These are phyloP conservation scores for Metschnikowia bowlesiae DNA, from an alignment of 805 yeast genomes.

Conservation along the genomic window DNA sequence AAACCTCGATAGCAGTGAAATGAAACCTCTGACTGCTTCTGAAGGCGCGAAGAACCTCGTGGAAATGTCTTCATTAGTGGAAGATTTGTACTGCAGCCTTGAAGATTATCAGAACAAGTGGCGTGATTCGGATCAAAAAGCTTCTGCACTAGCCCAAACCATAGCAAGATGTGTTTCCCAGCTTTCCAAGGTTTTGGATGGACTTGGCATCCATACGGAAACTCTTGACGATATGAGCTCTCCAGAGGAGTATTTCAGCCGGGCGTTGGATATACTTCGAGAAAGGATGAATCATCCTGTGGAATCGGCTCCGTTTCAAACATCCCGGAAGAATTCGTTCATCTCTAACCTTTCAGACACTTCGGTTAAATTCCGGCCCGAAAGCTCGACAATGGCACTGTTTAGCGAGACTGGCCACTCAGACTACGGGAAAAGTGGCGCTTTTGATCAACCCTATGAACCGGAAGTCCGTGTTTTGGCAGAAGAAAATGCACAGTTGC, in stretches of 20 bases:
- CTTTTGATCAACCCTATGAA: background rate
- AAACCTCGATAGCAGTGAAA: conserved; percentile 12
- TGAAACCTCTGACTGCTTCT: background rate
- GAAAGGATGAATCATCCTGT: background rate
- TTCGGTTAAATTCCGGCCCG: background rate
- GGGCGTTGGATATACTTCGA: conserved; percentile 4
- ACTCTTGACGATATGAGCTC: background rate
- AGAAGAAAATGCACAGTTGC: background rate
- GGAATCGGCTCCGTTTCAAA: background rate
- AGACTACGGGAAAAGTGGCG: background rate
- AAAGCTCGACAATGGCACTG: background rate
- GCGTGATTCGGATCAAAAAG: conserved; percentile 18
- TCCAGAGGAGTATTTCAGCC: conserved; percentile 2
- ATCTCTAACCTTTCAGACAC: background rate
- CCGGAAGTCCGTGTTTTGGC: background rate
- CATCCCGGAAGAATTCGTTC: background rate
- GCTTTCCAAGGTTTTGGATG: conserved; percentile 12
- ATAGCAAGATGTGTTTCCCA: conserved; percentile 18
- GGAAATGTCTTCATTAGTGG: conserved; percentile 33
- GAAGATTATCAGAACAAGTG: conserved; percentile 32
- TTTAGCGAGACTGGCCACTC: background rate
- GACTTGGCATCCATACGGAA: conserved; percentile 9
- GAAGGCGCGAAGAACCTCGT: conserved; percentile 23
- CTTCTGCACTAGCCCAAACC: conserved; percentile 2
- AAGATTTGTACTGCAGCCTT: conserved; percentile 34